Percentiles rank a stretch among this genome's conserved stretches.
These are phyloP conservation scores for Cryoendolithus antarcticus DNA, from an alignment of 2,329 filamentous ascomycete genomes.

Conservation along the genomic window DNA sequence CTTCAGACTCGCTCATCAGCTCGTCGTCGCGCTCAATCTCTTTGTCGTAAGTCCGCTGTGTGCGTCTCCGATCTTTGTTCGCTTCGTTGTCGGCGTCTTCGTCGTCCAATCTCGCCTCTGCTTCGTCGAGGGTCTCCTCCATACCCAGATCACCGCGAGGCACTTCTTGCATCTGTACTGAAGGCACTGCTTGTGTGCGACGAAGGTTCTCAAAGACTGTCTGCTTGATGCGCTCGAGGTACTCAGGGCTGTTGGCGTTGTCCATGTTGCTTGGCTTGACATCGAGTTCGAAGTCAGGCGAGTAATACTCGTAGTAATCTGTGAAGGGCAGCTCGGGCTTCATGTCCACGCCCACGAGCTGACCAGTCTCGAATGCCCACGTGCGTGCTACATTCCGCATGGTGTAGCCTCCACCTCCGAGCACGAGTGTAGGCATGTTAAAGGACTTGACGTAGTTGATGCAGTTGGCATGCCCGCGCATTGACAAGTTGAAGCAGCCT, in stretches of 20 bases:
- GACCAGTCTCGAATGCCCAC: conserved; percentile 57
- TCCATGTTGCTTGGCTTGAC: conserved; percentile 64
- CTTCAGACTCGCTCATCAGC: conserved; percentile 59
- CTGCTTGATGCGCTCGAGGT: conserved; percentile 54
- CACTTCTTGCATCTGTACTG: conserved; percentile 54
- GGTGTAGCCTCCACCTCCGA: conserved; percentile 58
- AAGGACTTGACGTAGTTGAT: conserved; percentile 58
- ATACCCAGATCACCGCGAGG: conserved; percentile 44
- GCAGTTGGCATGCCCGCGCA: conserved; percentile 58
- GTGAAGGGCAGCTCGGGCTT: conserved; percentile 79
- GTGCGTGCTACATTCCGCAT: conserved; percentile 54
- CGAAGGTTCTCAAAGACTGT: conserved; percentile 56
- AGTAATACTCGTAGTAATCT: conserved; percentile 82
- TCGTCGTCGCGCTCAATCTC: conserved; percentile 62
- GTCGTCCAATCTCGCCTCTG: conserved; percentile 52
- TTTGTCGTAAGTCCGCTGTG: conserved; percentile 71
- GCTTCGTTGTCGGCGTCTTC: conserved; percentile 60
- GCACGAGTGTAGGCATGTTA: conserved; percentile 50
- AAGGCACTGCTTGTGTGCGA: conserved; percentile 47
- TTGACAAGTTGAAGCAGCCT: conserved; percentile 59
- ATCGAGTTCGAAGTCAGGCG: conserved; percentile 56
- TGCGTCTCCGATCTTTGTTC: conserved; percentile 71
- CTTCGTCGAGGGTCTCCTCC: conserved; percentile 47
- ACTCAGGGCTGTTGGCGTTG: conserved; percentile 56
- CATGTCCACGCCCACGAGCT: conserved; percentile 74